These are phyloP conservation scores for Cinnamomum micranthum DNA, from an alignment of 164 flowering plant genomes.

Conservation along the genomic window DNA sequence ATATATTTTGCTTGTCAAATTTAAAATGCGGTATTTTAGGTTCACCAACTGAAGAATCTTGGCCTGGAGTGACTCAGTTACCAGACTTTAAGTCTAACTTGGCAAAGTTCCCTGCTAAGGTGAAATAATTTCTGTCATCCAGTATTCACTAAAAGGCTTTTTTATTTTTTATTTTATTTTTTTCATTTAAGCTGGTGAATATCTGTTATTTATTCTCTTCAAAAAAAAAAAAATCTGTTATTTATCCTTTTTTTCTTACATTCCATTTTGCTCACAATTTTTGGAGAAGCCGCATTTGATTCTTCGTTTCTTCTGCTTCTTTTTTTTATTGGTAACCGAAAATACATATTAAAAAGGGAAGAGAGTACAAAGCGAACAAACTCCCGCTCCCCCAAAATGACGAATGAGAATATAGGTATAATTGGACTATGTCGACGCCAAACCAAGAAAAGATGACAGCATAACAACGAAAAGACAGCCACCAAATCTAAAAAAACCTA, in stretches of 20 bases:
- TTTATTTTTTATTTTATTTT: too few species aligned
- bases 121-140: constrained; percentile 11
- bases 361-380: too few species aligned
- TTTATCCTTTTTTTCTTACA: not conserved
- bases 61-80: constrained; percentile 94
- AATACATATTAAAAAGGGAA: too few species aligned
- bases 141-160: not conserved
- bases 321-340: too few species aligned
- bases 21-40: constrained; percentile 58
- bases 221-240: too few species aligned
- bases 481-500: too few species aligned
- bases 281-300: not conserved
- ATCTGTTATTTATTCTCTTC: not conserved
- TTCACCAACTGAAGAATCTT: constrained; percentile 83
- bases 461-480: too few species aligned
- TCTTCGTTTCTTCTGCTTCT: not conserved
- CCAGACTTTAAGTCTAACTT: constrained; percentile 87
- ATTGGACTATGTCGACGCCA: too few species aligned
- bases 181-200: not conserved
- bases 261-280: not conserved
- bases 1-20: not conserved
- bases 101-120: constrained; percentile 89
- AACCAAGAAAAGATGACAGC: too few species aligned
- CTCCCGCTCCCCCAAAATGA: too few species aligned
- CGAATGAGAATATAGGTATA: too few species aligned